These are phyloP conservation scores for Tuber brumale DNA, from an alignment of 495 filamentous ascomycete genomes.

Conservation along the genomic window DNA sequence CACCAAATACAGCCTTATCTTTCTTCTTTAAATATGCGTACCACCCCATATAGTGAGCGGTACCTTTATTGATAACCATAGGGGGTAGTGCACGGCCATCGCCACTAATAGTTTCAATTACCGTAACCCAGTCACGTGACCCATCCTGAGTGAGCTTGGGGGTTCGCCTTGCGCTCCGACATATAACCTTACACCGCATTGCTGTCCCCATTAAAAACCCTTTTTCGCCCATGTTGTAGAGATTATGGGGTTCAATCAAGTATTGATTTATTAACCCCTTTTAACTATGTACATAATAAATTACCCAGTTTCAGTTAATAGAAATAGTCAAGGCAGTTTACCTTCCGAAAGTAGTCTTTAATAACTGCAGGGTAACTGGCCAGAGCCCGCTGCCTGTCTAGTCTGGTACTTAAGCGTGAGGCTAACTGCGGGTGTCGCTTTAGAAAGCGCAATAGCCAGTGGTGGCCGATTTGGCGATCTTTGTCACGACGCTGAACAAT, in stretches of 20 bases:
- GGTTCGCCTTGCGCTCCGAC: neutral
- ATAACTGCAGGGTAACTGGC: neutral
- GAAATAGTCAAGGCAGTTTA: neutral
- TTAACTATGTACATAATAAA: conserved; percentile 2
- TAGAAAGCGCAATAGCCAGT: conserved; percentile 6
- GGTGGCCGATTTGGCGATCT: neutral
- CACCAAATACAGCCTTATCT: conserved; percentile 3
- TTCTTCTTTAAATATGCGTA: neutral
- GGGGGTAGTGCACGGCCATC: neutral
- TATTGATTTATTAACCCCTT: conserved; percentile 11
- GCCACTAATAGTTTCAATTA: conserved; percentile 9
- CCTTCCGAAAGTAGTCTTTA: conserved; percentile 18
- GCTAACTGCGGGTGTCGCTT: conserved; percentile 5
- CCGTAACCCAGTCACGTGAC: neutral
- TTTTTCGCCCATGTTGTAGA: conserved; percentile 13
- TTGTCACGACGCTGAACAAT: neutral
- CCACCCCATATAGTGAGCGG: neutral
- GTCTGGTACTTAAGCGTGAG: neutral
- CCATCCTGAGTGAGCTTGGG: neutral
- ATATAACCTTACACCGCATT: neutral
- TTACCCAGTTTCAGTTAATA: neutral
- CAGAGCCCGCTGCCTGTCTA: neutral
- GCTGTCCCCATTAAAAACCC: conserved; percentile 6
- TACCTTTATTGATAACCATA: conserved; percentile 9
- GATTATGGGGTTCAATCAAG: conserved; percentile 3